These are phyloP conservation scores for Chlamydomonas applanata DNA, from an alignment of 139 green algal genomes.

Conservation along the genomic window DNA sequence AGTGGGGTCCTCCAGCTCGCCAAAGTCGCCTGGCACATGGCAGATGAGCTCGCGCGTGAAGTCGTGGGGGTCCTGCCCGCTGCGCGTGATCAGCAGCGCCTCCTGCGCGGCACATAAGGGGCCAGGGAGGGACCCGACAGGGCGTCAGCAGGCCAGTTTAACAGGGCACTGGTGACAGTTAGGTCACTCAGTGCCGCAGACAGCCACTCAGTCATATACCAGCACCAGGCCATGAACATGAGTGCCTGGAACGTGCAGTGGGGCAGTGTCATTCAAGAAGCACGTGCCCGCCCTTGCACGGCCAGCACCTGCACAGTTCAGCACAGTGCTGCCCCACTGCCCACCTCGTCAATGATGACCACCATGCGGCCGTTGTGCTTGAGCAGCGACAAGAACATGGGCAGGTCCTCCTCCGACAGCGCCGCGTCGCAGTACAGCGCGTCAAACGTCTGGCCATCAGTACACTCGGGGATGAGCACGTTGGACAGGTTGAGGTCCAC, in stretches of 20 bases:
- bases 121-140: too few relatives aligned
- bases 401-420: conserved; percentile 57
- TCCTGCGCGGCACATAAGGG: conserved; percentile 19
- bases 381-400: conserved; percentile 54
- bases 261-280: too few relatives aligned
- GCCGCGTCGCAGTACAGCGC: conserved; percentile 56
- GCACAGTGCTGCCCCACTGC: not conserved
- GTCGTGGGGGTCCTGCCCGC: conserved; percentile 39
- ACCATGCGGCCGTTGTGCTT: conserved; percentile 52
- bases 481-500: conserved; percentile 41
- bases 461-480: conserved; percentile 65
- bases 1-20: conserved; percentile 61
- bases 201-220: too few relatives aligned
- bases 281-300: too few relatives aligned
- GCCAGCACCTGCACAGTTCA: not conserved
- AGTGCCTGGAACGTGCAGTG: too few relatives aligned
- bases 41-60: conserved; percentile 33
- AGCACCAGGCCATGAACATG: too few relatives aligned
- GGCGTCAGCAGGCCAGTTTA: too few relatives aligned
- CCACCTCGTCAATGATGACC: conserved; percentile 50
- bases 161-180: too few relatives aligned
- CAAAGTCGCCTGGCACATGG: conserved; percentile 43
- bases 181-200: too few relatives aligned
- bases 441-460: conserved; percentile 48
- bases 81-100: conserved; percentile 49